These are phyloP conservation scores for Lachancea sp. DNA, from an alignment of 805 yeast genomes.

Conservation along the genomic window DNA sequence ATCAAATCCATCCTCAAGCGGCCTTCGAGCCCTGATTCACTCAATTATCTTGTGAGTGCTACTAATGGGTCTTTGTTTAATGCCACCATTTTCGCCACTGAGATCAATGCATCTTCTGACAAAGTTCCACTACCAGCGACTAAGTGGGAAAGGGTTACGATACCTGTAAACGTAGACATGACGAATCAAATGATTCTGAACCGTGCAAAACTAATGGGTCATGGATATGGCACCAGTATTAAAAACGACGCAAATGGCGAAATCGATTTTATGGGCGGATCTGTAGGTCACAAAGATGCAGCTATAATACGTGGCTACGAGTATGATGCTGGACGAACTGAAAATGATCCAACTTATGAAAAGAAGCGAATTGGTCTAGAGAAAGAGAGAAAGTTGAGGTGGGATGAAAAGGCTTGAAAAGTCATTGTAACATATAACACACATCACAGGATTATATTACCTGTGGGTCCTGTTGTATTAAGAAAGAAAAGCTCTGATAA, in stretches of 20 bases:
- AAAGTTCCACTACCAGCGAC: constrained; percentile 22
- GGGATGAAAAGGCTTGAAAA: constrained; percentile 3
- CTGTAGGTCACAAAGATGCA: constrained; percentile 16
- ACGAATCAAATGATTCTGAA: constrained; percentile 22
- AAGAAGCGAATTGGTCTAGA: not conserved
- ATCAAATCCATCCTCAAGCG: constrained; percentile 19
- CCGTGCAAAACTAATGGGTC: constrained; percentile 18
- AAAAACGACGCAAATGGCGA: constrained; percentile 20
- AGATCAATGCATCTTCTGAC: constrained; percentile 22
- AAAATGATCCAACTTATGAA: not conserved
- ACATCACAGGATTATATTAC: too few species aligned
- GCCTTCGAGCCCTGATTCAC: constrained; percentile 10
- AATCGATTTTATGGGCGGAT: constrained; percentile 2
- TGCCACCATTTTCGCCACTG: constrained; percentile 32
- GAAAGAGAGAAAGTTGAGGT: constrained; percentile 7
- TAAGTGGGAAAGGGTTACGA: constrained; percentile 26
- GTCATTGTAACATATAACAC: not conserved
- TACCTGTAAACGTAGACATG: constrained; percentile 27
- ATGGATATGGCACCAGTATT: constrained; percentile 15
- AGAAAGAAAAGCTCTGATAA: too few species aligned
- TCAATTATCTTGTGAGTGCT: constrained; percentile 27
- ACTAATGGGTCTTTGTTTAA: constrained; percentile 27
- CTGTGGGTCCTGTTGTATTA: too few species aligned
- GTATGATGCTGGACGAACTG: constrained; percentile 9
- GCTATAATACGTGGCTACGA: constrained; percentile 30